These are phyloP conservation scores for Calycina herbarum DNA, from an alignment of 2,329 filamentous ascomycete species.

Conservation along the genomic window DNA sequence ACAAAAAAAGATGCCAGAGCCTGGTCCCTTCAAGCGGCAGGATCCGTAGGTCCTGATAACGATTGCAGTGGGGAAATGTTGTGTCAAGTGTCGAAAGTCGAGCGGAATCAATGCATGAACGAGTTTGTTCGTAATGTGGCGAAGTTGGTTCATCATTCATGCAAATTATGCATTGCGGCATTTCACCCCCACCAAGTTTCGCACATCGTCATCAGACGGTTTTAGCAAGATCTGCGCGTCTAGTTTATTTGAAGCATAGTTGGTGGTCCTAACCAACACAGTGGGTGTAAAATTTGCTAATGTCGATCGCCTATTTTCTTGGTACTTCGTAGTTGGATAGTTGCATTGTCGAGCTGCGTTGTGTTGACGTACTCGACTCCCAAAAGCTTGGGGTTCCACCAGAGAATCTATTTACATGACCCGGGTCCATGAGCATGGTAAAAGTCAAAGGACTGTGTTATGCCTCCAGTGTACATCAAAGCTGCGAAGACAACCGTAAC, in stretches of 20 bases:
- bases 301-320: not conserved
- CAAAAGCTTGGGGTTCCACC: not conserved
- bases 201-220: not conserved
- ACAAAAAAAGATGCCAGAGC: constrained; percentile 24
- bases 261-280: not conserved
- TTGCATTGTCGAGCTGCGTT: not conserved
- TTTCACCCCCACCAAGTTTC: not conserved
- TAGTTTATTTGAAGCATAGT: constrained; percentile 10
- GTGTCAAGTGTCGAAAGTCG: not conserved
- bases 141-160: constrained; percentile 14
- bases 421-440: constrained; percentile 3
- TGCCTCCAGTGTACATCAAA: constrained; percentile 40
- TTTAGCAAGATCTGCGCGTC: constrained; percentile 2
- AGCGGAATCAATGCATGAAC: constrained; percentile 21
- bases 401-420: not conserved
- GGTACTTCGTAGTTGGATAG: not conserved
- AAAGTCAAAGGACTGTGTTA: constrained; percentile 41
- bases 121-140: constrained; percentile 18
- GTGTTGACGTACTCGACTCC: not conserved
- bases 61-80: constrained; percentile 10
- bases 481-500: constrained; percentile 46
- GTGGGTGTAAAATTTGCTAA: not conserved
- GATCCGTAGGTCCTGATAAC: constrained; percentile 25
- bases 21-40: constrained; percentile 18
- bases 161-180: not conserved